Conservation (phyloP, 495 filamentous ascomycete genomes). For the Aspergillus leporis region DNA sequence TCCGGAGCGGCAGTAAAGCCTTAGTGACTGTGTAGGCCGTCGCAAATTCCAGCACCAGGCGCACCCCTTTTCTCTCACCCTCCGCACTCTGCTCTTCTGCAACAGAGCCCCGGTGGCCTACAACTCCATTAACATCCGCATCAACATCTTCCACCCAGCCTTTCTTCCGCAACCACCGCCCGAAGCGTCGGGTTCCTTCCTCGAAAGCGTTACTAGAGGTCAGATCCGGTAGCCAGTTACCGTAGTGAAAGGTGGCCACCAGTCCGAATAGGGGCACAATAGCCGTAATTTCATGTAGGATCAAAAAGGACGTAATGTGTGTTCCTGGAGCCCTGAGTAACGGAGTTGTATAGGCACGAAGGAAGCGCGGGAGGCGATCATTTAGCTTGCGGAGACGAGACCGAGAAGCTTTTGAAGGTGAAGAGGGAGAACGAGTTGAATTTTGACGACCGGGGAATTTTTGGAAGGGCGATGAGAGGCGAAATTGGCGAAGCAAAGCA, state of each 20-base stretch:
- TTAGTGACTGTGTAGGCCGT: conserved; percentile 91
- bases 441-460: conserved; percentile 19
- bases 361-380: conserved; percentile 56
- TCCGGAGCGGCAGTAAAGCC: conserved; percentile 71
- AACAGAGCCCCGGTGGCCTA: background rate
- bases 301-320: conserved; percentile 81
- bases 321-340: conserved; percentile 75
- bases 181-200: conserved; percentile 57
- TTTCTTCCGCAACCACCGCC: conserved; percentile 58
- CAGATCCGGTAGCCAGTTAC: conserved; percentile 59
- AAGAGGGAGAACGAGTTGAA: conserved; percentile 30
- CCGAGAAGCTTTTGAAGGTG: conserved; percentile 32
- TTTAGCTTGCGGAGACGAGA: conserved; percentile 61
- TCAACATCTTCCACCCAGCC: conserved; percentile 59
- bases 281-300: conserved; percentile 91
- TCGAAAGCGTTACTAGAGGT: conserved; percentile 52
- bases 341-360: conserved; percentile 65
- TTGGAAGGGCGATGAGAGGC: conserved; percentile 12
- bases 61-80: conserved; percentile 39
- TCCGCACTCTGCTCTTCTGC: conserved; percentile 4
- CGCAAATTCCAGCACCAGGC: conserved; percentile 67
- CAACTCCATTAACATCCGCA: conserved; percentile 32
- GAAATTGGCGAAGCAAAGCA: conserved; percentile 23
- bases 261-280: conserved; percentile 76
- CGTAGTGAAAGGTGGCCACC: conserved; percentile 74